Percentiles rank a stretch among this genome's conserved stretches.
These are phyloP conservation scores for Ogataea dorogensis DNA, from an alignment of 805 yeast genomes.

Conservation along the genomic window DNA sequence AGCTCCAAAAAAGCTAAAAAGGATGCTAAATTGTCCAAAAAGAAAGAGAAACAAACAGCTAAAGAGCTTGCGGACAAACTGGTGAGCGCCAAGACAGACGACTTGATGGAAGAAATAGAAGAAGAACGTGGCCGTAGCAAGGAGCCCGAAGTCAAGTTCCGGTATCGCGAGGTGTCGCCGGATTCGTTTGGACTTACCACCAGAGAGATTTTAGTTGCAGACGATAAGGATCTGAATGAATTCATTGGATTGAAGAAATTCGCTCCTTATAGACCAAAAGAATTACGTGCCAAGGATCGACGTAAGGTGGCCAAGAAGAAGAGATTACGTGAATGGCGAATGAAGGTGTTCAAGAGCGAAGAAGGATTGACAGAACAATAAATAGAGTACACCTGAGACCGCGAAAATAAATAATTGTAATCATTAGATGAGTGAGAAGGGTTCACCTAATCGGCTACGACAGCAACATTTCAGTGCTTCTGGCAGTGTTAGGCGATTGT, in stretches of 20 bases:
- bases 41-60: constrained; percentile 60
- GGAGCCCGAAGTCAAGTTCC: constrained; percentile 55
- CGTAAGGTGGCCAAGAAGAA: constrained; percentile 80
- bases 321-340: constrained; percentile 86
- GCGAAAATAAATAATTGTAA: background rate
- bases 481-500: constrained; percentile 5
- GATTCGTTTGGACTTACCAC: constrained; percentile 85
- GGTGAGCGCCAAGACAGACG: constrained; percentile 69
- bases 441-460: constrained; percentile 5
- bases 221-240: constrained; percentile 79
- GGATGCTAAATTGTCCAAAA: constrained; percentile 51
- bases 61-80: constrained; percentile 71
- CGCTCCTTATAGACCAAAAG: constrained; percentile 86
- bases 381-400: constrained; percentile 2
- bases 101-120: constrained; percentile 67
- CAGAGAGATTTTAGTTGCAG: constrained; percentile 86
- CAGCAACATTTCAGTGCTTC: constrained; percentile 14
- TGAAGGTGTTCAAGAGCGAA: constrained; percentile 67
- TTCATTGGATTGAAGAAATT: constrained; percentile 87
- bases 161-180: constrained; percentile 92
- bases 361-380: constrained; percentile 41
- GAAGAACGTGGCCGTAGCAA: constrained; percentile 61
- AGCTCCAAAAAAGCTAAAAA: constrained; percentile 54
- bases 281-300: constrained; percentile 69
- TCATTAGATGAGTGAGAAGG: background rate